Base-by-base conservation (phyloP, 106 monocot genomes). In the Triglochin maritima region DNA sequence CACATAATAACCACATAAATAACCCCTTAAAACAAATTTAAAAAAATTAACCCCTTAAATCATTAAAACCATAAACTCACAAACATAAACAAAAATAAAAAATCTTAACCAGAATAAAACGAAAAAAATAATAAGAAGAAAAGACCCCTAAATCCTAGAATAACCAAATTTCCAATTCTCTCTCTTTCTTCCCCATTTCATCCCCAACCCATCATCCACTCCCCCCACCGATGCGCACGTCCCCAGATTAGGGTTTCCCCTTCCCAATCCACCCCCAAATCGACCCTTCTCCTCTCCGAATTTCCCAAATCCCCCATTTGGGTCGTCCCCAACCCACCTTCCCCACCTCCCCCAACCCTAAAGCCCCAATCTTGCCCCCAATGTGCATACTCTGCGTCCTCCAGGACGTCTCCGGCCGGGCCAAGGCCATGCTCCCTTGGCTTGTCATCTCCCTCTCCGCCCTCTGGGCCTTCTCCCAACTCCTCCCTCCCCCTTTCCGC, bases 361-460 rank as follows among this genome's bases (percentile, higher is more conserved):
- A 29, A 29, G 29, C 29, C 29, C 29, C 29, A 29, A 29, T 52
- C 52, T 52, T 52, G 52, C 9, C 9, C 52, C 47, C 12, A 84
- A 89, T 89, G 88, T 89, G 88, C 65, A 89, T 89, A 78, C 80
- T 89, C 43, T 89, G 88, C 69, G 82, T 75, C 44, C 77, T 82
- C 41, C 88, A 89, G 70, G 64, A 80, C 64, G 80, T 82, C 78
- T 82, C 85, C 15, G 79, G 82, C 45, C 69, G 72, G 71, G 74
- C 79, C 52, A 79, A 74, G 65, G 69, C 85, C 62, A 82, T 89
- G 85, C 81, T 89, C 44, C 89, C 89, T 2, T 85, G 85, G 82
- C 68, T 85, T 59, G 85, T 89, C 66, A 63, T 89, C 51, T 77
- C 81, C 1, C 73, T 89, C 50, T 57, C 85, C 17, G 51, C 65